Evolutionary conservation across 768 basidiomycete genomes (phyloP), one percentile per base, ranked within the genome.

Genomic region (Boletus tomentosulus): DNA sequence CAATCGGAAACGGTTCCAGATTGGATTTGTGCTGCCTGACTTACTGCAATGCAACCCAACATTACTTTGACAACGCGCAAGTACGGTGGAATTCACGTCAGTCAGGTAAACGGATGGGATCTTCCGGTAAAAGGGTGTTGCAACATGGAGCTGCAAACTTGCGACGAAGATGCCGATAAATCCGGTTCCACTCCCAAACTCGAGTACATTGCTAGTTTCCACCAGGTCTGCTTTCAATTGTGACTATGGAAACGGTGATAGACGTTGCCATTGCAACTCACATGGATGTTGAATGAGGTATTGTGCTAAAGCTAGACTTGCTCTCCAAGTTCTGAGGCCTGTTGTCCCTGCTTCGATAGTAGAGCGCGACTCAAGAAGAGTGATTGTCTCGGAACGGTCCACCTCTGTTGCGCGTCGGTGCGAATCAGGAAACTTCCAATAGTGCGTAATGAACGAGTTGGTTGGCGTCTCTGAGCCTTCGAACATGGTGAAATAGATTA

Each of bases 331-430:
- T 50, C 86, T 77, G 46, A 92, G 69, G 12, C 90, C 89, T 1
- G 89, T 92, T 0, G 88, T 92, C 0, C 90, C 89, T 39, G 74
- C 73, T 66, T 91, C 88, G 28, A 91, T 83, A 3, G 77, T 82
- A 3, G 81, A 85, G 7, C 84, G 81, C 1, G 89, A 89, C 68
- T 92, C 89, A 9, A 86, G 69, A 2, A 92, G 69, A 0, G 89
- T 89, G 16, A 77, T 72, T 4, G 68, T 76, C 44, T 76, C 73
- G 56, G 73, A 76, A 22, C 64, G 12, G 4, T 50, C 25, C 15
- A 41, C 53, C 27, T 53, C 48, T 15, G 22, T 33, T 13, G 25
- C 37, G 33, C 34, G 3, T 6, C 15, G 31, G 19, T 24, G 13
- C 28, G 39, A 24, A n/a, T 42, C 41, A 5, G 48, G 53, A 56